Conservation (phyloP, 768 basidiomycete genomes). For the Leccinum subtestaceum region DNA sequence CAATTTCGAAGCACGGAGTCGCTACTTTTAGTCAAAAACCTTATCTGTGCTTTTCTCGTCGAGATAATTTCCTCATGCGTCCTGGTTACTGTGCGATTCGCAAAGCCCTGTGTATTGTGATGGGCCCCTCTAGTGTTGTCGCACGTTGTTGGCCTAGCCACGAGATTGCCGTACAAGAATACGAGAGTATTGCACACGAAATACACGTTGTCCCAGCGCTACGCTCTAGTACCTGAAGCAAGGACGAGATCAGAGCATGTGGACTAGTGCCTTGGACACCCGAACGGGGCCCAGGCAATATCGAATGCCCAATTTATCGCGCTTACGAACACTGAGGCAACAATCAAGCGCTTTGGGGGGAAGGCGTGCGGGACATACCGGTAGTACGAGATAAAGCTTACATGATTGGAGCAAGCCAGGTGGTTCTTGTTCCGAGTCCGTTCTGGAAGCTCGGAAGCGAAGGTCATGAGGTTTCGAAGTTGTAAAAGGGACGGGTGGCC, state of each 20-base stretch:
- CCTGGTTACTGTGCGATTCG: constrained; percentile 19
- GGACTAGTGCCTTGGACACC: not conserved
- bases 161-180: constrained; percentile 5
- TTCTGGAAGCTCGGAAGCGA: constrained; percentile 27
- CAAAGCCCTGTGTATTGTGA: constrained; percentile 14
- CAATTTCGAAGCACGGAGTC: constrained; percentile 23
- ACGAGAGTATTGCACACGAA: constrained; percentile 11
- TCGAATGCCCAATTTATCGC: not conserved
- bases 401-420: constrained; percentile 18
- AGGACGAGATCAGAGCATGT: constrained; percentile 1
- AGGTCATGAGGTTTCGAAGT: constrained; percentile 12
- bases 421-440: constrained; percentile 19
- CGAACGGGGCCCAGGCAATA: not conserved
- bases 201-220: constrained; percentile 15
- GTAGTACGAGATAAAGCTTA: constrained; percentile 8
- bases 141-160: constrained; percentile 7
- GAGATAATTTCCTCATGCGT: constrained; percentile 19
- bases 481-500: constrained; percentile 16
- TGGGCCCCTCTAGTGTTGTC: constrained; percentile 12
- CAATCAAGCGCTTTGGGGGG: not conserved
- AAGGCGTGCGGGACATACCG: not conserved
- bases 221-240: not conserved
- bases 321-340: constrained; percentile 7
- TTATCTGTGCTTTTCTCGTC: constrained; percentile 23
- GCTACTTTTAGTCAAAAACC: constrained; percentile 30